Conservation (phyloP, 768 basidiomycete genomes). For the Lactarius hatsudake region DNA sequence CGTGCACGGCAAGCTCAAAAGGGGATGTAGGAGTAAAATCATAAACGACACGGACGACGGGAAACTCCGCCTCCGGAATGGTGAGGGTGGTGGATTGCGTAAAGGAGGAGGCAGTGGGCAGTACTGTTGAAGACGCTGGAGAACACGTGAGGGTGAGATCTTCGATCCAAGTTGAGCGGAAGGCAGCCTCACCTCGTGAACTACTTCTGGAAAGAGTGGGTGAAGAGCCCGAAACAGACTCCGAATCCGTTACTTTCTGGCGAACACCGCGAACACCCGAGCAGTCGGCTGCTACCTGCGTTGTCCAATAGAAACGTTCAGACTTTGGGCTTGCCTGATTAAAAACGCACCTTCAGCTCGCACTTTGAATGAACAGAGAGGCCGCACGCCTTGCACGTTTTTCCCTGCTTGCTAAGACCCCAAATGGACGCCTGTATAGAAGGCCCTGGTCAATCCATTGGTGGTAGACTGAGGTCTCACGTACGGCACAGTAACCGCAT, state of each 20-base stretch:
- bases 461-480: constrained; percentile 2
- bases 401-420: constrained; percentile 85
- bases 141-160: constrained; percentile 26
- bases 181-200: constrained; percentile 28
- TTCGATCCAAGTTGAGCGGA: constrained; percentile 17
- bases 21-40: constrained; percentile 73
- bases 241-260: constrained; percentile 27
- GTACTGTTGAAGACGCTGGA: constrained; percentile 20
- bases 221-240: constrained; percentile 32
- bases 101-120: constrained; percentile 58
- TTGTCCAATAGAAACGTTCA: constrained; percentile 17
- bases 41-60: constrained; percentile 63
- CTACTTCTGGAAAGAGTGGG: constrained; percentile 37
- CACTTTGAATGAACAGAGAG: constrained; percentile 82
- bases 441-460: constrained; percentile 4
- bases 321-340: constrained; percentile 11
- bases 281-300: constrained; percentile 75
- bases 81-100: constrained; percentile 40
- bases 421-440: constrained; percentile 68
- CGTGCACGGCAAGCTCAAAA: constrained; percentile 69
- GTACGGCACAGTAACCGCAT: constrained; percentile 66
- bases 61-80: constrained; percentile 44
- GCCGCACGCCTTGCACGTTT: constrained; percentile 75
- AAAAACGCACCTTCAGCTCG: constrained; percentile 66
- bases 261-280: constrained; percentile 33